Evolutionary conservation across 495 filamentous ascomycete genomes (phyloP).

Genomic region (Daldinia bambusicola): DNA sequence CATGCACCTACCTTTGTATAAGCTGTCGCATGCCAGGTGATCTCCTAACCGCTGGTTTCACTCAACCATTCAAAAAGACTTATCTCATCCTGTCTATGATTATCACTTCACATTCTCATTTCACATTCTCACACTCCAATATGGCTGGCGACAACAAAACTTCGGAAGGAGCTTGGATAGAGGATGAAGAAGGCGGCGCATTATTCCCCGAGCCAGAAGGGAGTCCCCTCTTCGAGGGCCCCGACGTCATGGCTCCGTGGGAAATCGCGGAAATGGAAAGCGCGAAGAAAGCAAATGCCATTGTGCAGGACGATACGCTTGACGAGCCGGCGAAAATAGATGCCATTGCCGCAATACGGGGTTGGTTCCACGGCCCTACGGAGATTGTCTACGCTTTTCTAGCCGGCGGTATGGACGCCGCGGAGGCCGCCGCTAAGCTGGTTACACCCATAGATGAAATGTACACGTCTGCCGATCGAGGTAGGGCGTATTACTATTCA

Average conservation of each 20-base stretch:
- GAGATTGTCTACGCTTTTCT: conserved; percentile 3
- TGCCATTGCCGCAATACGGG: not conserved
- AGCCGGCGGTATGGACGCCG: not conserved
- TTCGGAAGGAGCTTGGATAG: not conserved
- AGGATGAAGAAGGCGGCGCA: not conserved
- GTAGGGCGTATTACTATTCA: conserved; percentile 1
- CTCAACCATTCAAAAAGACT: not conserved
- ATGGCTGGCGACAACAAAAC: not conserved
- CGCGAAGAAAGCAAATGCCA: not conserved
- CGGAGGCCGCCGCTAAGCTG: not conserved
- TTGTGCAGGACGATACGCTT: conserved; percentile 9
- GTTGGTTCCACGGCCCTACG: conserved; percentile 7
- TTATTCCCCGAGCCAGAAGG: not conserved
- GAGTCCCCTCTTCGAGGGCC: conserved; percentile 2
- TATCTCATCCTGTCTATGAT: not conserved
- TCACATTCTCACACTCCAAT: not conserved
- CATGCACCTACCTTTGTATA: too few species aligned
- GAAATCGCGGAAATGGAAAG: not conserved
- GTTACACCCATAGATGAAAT: conserved; percentile 18
- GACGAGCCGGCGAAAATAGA: conserved; percentile 21
- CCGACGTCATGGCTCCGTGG: not conserved
- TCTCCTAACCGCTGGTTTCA: too few species aligned
- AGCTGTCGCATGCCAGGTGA: too few species aligned
- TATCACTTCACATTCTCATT: too few species aligned
- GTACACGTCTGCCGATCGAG: conserved; percentile 23